A percentile compares a stretch with the other conserved stretches of the same genome.
Conservation (phyloP, 306 rosid species). For the Parietaria judaica region DNA sequence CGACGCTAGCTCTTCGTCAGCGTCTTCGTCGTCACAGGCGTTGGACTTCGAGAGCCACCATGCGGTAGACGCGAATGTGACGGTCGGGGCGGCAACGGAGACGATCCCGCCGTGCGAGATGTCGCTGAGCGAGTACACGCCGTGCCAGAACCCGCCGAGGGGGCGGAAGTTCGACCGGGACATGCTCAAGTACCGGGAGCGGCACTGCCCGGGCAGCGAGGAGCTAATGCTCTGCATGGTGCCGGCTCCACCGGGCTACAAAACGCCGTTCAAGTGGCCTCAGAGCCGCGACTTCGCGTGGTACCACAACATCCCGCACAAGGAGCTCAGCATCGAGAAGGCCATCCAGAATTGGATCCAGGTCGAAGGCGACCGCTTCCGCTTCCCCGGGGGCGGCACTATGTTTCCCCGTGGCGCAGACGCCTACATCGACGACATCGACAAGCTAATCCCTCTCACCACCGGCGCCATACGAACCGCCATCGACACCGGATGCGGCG, state of each 20-base stretch:
- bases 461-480: conserved; percentile 75
- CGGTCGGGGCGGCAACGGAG: conserved; percentile 29
- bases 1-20: conserved; percentile 2
- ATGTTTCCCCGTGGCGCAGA: conserved; percentile 96
- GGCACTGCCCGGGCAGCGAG: conserved; percentile 81
- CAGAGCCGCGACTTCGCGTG: conserved; percentile 88
- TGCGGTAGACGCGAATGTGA: conserved; percentile 33
- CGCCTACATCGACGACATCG: conserved; percentile 80
- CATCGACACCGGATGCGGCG: conserved; percentile 97
- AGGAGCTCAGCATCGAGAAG: conserved; percentile 88
- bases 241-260: conserved; percentile 89
- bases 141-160: conserved; percentile 67
- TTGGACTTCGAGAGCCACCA: conserved; percentile 81
- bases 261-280: conserved; percentile 92
- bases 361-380: conserved; percentile 75
- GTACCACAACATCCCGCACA: conserved; percentile 91
- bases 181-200: conserved; percentile 86
- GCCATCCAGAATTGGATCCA: conserved; percentile 96
- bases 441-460: conserved; percentile 69
- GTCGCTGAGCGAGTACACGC: conserved; percentile 70
- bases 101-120: conserved; percentile 57
- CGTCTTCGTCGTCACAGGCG: conserved; percentile 13
- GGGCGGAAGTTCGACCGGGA: conserved; percentile 60
- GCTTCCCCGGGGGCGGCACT: conserved; percentile 98
- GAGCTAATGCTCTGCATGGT: conserved; percentile 60